A percentile compares a stretch with the other conserved stretches of the same genome.
Evolutionary conservation across 495 filamentous ascomycete species (phyloP).

Genomic region (Penicillium dipodomyicola): DNA sequence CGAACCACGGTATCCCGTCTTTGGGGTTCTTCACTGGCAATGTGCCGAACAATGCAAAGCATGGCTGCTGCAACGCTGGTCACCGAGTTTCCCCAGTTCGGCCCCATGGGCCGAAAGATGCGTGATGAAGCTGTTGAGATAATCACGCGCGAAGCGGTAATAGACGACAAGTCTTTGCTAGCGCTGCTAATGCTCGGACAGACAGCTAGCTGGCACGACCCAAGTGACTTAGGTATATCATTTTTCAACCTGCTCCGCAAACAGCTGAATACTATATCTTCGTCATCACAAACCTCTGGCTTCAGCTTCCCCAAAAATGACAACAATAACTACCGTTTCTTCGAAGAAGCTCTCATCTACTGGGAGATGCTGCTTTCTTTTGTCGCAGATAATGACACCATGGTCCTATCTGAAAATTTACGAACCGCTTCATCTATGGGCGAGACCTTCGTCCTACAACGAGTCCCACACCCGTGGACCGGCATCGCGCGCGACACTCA

Average conservation of each 20-base stretch:
- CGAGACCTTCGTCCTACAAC: constrained; percentile 38
- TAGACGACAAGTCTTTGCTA: constrained; percentile 51
- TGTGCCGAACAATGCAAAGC: constrained; percentile 59
- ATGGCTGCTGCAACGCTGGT: constrained; percentile 61
- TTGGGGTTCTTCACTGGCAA: constrained; percentile 55
- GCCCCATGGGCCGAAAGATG: constrained; percentile 50
- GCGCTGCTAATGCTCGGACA: constrained; percentile 56
- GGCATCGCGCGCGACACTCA: constrained; percentile 55
- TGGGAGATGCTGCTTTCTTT: constrained; percentile 62
- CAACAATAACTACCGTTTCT: constrained; percentile 54
- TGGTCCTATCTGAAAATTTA: constrained; percentile 25
- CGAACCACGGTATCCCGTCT: constrained; percentile 53
- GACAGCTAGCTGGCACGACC: constrained; percentile 57
- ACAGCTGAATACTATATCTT: constrained; percentile 40
- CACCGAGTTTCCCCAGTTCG: constrained; percentile 55
- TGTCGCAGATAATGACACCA: constrained; percentile 47
- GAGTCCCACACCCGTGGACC: constrained; percentile 58
- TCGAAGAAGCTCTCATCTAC: constrained; percentile 57
- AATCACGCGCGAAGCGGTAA: constrained; percentile 43
- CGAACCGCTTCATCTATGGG: constrained; percentile 14
- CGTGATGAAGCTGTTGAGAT: constrained; percentile 50
- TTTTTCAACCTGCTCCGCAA: constrained; percentile 47
- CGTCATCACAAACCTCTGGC: constrained; percentile 12
- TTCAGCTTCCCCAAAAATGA: constrained; percentile 24
- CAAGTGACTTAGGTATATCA: constrained; percentile 51